Evolutionary conservation across 2,329 filamentous ascomycete genomes (phyloP).

Genomic region (Colletotrichum australisinense): DNA sequence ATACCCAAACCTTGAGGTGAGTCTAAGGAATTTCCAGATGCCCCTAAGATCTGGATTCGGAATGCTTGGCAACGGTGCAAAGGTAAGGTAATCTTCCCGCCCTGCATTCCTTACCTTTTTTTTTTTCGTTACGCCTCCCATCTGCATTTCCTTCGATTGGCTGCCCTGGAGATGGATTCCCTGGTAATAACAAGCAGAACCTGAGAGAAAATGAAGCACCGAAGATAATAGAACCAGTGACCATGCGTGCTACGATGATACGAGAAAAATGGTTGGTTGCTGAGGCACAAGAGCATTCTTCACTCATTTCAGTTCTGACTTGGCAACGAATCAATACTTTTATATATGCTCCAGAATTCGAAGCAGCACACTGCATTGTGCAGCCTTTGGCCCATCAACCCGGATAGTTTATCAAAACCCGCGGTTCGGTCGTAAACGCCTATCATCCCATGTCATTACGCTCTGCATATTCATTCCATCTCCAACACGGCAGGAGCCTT

Average conservation of each 20-base stretch:
- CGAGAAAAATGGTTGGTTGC: not conserved
- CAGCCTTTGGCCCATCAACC: not conserved
- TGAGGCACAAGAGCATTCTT: not conserved
- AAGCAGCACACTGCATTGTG: constrained; percentile 1
- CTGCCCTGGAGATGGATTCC: not conserved
- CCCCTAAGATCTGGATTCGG: not conserved
- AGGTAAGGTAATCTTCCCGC: not conserved
- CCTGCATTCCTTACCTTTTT: not conserved
- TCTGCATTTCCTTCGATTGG: not conserved
- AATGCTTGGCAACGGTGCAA: constrained; percentile 23
- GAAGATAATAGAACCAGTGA: not conserved
- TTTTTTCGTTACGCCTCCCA: not conserved
- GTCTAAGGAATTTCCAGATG: not conserved
- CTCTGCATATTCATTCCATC: constrained; percentile 47
- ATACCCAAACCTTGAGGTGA: not conserved
- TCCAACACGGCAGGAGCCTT: constrained; percentile 65
- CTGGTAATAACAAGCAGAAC: not conserved
- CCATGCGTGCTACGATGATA: no score
- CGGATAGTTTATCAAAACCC: not conserved
- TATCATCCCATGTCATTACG: constrained; percentile 21
- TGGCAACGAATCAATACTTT: constrained; percentile 2
- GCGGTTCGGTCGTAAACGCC: constrained; percentile 16
- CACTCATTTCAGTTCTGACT: not conserved
- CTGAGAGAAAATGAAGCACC: not conserved
- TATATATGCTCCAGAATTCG: not conserved